These are phyloP conservation scores for Fraxinus excelsior DNA, from an alignment of 257 asterid species.

Conservation along the genomic window DNA sequence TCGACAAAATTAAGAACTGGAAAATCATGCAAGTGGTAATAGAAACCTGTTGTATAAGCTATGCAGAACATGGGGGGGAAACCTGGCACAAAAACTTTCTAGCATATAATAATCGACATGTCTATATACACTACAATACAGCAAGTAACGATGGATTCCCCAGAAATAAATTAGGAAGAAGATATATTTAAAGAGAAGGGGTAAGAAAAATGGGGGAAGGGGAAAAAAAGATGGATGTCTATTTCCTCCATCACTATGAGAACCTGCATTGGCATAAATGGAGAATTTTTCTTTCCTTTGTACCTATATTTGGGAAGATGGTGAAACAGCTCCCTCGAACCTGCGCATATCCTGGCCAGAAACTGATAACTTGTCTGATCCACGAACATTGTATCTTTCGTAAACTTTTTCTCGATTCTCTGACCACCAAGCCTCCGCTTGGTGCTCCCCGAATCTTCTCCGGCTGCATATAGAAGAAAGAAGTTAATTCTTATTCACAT, in stretches of 20 bases:
- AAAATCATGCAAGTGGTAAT: too few relatives aligned
- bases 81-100: too few relatives aligned
- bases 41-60: too few relatives aligned
- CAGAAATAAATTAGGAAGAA: slow-evolving; percentile 13
- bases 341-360: slow-evolving; percentile 64
- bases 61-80: too few relatives aligned
- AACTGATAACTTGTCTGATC: slow-evolving; percentile 79
- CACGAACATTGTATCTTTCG: slow-evolving; percentile 81
- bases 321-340: slow-evolving; percentile 74
- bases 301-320: slow-evolving; percentile 69
- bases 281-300: slow-evolving; percentile 11
- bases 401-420: slow-evolving; percentile 92
- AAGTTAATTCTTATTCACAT: neutral
- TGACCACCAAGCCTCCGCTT: slow-evolving; percentile 99
- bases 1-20: too few relatives aligned
- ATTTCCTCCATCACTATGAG: slow-evolving; percentile 33
- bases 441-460: slow-evolving; percentile 96
- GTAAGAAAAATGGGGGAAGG: slow-evolving; percentile 13
- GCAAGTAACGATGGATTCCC: slow-evolving; percentile 13
- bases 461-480: slow-evolving; percentile 52
- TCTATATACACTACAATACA: slow-evolving; percentile 24
- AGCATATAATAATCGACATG: neutral
- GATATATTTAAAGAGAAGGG: neutral
- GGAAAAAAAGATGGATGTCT: slow-evolving; percentile 25
- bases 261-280: slow-evolving; percentile 35